Conservation (phyloP, 108 stramenopile species). For the Cyclotella kingstonii region DNA sequence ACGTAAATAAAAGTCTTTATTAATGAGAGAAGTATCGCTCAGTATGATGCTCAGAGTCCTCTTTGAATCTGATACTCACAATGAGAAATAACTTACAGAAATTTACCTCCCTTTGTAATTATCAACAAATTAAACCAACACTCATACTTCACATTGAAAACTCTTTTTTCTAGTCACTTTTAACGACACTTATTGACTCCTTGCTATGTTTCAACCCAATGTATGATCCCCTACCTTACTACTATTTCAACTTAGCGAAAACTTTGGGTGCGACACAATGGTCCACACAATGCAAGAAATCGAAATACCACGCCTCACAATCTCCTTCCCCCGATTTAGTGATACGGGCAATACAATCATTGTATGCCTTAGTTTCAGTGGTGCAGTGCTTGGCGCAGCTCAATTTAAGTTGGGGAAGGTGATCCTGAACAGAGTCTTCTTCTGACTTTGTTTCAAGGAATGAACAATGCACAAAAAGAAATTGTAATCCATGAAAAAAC, state of each 20-base stretch:
- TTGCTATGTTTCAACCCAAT: background rate
- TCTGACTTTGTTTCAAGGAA: conserved; percentile 52
- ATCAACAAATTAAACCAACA: too few relatives aligned
- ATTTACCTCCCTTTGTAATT: too few relatives aligned
- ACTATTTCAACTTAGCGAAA: conserved; percentile 78
- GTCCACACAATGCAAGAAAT: conserved; percentile 86
- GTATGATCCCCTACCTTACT: background rate
- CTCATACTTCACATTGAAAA: too few relatives aligned
- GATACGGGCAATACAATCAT: conserved; percentile 85
- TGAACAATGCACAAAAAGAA: too few relatives aligned
- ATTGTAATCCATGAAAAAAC: background rate
- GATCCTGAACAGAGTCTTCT: conserved; percentile 84
- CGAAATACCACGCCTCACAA: conserved; percentile 93
- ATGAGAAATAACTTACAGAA: too few relatives aligned
- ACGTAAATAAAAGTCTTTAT: too few relatives aligned
- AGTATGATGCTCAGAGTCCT: too few relatives aligned
- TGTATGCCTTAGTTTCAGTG: conserved; percentile 60
- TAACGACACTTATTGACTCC: background rate
- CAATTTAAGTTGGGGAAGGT: conserved; percentile 69
- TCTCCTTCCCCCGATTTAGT: conserved; percentile 77
- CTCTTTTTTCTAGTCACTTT: too few relatives aligned
- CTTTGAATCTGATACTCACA: too few relatives aligned
- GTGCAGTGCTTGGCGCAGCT: conserved; percentile 74
- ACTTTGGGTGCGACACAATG: conserved; percentile 89
- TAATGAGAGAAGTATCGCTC: too few relatives aligned